These are phyloP conservation scores for Colletotrichum limetticola DNA, from an alignment of 2,329 filamentous ascomycete genomes.

Conservation along the genomic window DNA sequence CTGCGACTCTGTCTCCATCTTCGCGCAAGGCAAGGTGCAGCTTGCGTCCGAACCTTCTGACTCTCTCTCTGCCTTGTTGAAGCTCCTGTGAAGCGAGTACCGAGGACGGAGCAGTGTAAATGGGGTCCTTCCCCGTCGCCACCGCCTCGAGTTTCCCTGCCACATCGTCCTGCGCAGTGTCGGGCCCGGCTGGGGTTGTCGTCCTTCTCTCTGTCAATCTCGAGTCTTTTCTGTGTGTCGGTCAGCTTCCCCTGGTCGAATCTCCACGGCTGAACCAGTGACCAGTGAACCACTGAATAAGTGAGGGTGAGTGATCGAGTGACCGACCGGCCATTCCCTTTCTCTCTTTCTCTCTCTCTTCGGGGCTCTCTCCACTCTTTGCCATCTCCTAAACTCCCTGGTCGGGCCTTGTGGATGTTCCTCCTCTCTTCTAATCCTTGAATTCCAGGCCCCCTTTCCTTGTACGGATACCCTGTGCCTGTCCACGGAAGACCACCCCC, in stretches of 20 bases:
- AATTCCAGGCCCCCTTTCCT: background rate
- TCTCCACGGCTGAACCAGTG: background rate
- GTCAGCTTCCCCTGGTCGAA: background rate
- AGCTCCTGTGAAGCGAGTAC: background rate
- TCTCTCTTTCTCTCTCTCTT: background rate
- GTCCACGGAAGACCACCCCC: background rate
- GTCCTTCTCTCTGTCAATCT: background rate
- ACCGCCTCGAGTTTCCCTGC: constrained; percentile 18
- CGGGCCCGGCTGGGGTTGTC: background rate
- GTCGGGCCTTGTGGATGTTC: background rate
- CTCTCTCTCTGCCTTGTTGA: background rate
- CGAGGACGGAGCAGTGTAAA: background rate
- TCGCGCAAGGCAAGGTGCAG: background rate
- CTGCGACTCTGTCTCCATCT: background rate
- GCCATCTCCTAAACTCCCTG: background rate
- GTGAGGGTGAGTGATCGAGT: background rate
- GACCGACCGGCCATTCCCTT: background rate
- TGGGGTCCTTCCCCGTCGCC: constrained; percentile 1
- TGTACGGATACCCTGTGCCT: no score
- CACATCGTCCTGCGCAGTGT: background rate
- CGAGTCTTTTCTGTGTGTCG: background rate
- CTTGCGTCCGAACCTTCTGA: background rate
- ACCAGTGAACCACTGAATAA: no score
- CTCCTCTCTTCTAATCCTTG: background rate
- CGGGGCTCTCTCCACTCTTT: background rate